phyloP scores from a whole-genome alignment of 164 flowering plant species.

The Macadamia tetraphylla region DNA sequence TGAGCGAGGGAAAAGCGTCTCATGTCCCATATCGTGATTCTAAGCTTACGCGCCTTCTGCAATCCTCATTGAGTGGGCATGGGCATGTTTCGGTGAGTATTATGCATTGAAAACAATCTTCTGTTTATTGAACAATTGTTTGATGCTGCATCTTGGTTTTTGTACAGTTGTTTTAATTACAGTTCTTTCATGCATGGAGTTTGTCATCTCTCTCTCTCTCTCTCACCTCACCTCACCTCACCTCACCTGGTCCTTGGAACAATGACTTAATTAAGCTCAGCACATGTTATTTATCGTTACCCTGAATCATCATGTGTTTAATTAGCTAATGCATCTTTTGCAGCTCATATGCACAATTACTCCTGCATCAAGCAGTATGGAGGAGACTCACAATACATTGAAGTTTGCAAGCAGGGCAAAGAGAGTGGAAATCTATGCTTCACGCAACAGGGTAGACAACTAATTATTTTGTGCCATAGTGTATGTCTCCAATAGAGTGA shows the following conservation, averaged over 20 bases:
- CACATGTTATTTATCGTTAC: not conserved
- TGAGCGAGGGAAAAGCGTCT: constrained; percentile 80
- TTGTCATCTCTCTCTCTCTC: not conserved
- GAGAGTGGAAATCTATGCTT: constrained; percentile 90
- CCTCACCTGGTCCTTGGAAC: not conserved
- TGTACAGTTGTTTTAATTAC: not conserved
- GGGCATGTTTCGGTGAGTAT: constrained; percentile 54
- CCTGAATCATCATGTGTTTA: constrained; percentile 1
- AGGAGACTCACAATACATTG: constrained; percentile 97
- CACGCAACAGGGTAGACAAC: constrained; percentile 79
- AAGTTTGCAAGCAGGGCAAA: constrained; percentile 99
- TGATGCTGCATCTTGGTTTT: not conserved
- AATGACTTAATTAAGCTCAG: no score
- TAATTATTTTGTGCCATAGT: not conserved
- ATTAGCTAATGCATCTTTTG: constrained; percentile 8
- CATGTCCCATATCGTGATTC: constrained; percentile 92
- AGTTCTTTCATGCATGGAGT: not conserved
- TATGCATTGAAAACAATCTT: not conserved
- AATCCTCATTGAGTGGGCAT: not conserved
- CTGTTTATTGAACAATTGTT: not conserved
- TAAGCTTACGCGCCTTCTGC: constrained; percentile 69
- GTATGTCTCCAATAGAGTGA: not conserved
- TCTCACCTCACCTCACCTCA: not conserved
- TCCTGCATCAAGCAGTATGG: constrained; percentile 96
- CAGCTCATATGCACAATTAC: constrained; percentile 98